Base-by-base conservation (phyloP, 164 flowering plant species). In the Vitis rupestris region DNA sequence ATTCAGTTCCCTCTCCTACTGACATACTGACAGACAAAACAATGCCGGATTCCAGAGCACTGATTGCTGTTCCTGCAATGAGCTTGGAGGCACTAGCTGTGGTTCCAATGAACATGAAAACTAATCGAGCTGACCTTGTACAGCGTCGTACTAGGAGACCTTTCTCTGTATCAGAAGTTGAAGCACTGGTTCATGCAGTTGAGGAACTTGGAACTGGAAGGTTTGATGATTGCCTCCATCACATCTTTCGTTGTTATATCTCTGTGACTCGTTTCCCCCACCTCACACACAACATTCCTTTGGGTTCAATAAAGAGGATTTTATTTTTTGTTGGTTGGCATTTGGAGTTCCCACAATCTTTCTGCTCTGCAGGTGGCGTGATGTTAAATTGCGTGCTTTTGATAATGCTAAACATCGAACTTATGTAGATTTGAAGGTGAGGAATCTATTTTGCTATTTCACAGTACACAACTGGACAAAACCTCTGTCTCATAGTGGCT, bases 201-300 rank as follows among this genome's bases (percentile, higher is more conserved):
- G 99, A 93, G 82, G 84, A 90, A 72, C 89, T 96, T 61, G 99
- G 99, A 67, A 96, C 99, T 65, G 99, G 99, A 81, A 93, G 99
- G 99, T 94, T 53, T 55, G 79, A 23, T 60, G 27, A 27, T 67
- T 27, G 29, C 23, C 47, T 9, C 17, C 17, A 3, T 27, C 10
- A 12, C 51, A 15, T 51, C 56, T 64, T n/a, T 47, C 13, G 4
- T 65, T 65, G n/a, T n/a, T 11, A 53, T 11, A n/a, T 13, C 56
- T 53, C 56, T 53, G 14, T 14, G 4, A 13, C 56, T 53, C 16
- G 14, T 52, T 7, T 15, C n/a, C 37, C 17, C 13, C n/a, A 49
- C 11, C 7, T 13, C 48, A 8, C 66, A 9, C 54, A 4, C 8
- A 11, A 19, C 16, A 58, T 48, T 49, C 4, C 7, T 14, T 10